phyloP scores from a whole-genome alignment of 352 stramenopile genomes.

The Pythium sp. region DNA sequence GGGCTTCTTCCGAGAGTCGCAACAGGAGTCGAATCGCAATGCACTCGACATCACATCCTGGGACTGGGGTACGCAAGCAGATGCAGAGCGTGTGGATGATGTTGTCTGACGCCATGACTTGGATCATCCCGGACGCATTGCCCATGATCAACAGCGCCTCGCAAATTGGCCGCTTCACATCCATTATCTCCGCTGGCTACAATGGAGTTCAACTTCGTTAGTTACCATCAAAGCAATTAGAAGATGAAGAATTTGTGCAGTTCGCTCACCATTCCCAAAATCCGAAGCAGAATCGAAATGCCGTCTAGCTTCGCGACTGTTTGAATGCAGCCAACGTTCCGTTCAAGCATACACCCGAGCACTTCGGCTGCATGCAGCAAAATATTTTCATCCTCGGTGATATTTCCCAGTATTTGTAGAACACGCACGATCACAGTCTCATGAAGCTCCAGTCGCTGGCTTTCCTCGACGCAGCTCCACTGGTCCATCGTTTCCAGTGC shows the following conservation, averaged over 20 bases:
- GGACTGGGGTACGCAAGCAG: conserved; percentile 29
- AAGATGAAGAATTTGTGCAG: background rate
- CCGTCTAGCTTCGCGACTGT: conserved; percentile 28
- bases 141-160: conserved; percentile 40
- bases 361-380: conserved; percentile 38
- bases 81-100: conserved; percentile 30
- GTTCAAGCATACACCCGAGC: conserved; percentile 35
- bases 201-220: background rate
- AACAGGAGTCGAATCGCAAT: conserved; percentile 35
- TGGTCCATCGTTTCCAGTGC: conserved; percentile 43
- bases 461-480: conserved; percentile 15
- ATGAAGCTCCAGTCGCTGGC: conserved; percentile 17
- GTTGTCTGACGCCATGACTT: conserved; percentile 44
- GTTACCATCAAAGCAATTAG: background rate
- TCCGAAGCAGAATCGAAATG: conserved; percentile 29
- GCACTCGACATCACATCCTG: conserved; percentile 28
- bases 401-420: conserved; percentile 29
- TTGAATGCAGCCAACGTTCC: conserved; percentile 26
- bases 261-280: conserved; percentile 29
- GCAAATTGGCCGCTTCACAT: conserved; percentile 40
- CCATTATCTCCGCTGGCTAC: conserved; percentile 25
- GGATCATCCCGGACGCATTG: conserved; percentile 31
- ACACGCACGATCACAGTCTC: conserved; percentile 19
- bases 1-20: conserved; percentile 31
- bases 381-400: conserved; percentile 31